A percentile compares a stretch with the other conserved stretches of the same genome.
Evolutionary conservation across 2,329 filamentous ascomycete genomes (phyloP).

Genomic region (Clonostachys byssicola): DNA sequence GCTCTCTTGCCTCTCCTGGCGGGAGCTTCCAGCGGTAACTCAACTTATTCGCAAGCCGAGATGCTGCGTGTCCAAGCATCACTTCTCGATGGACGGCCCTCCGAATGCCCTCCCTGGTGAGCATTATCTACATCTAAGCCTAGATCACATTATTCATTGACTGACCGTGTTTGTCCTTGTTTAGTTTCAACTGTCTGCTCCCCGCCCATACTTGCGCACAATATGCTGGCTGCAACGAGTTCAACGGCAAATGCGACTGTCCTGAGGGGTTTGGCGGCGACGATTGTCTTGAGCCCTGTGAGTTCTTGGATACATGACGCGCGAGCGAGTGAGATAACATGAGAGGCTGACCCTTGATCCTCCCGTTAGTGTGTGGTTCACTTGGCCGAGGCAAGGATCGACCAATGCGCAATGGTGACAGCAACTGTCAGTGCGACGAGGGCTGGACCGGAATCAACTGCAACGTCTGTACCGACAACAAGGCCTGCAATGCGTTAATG

Average conservation of each 20-base stretch:
- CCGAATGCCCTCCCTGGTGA: constrained; percentile 75
- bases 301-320: constrained; percentile 13
- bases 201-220: constrained; percentile 90
- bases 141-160: background rate
- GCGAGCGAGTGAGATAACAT: background rate
- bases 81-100: constrained; percentile 68
- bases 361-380: constrained; percentile 70
- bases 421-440: constrained; percentile 79
- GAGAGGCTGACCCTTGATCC: background rate
- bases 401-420: constrained; percentile 63
- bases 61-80: constrained; percentile 63
- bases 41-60: constrained; percentile 58
- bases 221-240: constrained; percentile 83
- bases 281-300: constrained; percentile 81
- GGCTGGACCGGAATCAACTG: constrained; percentile 98
- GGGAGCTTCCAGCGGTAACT: constrained; percentile 31
- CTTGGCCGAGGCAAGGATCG: constrained; percentile 77
- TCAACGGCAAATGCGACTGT: constrained; percentile 89
- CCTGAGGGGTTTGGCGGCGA: constrained; percentile 91
- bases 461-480: constrained; percentile 83
- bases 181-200: constrained; percentile 95
- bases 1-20: constrained; percentile 18
- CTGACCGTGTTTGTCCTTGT: constrained; percentile 11
- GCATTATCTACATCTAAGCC: constrained; percentile 6
- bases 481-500: constrained; percentile 86